Conservation (phyloP, 176 grass and related monocot genomes). For the Carex kokanica region DNA sequence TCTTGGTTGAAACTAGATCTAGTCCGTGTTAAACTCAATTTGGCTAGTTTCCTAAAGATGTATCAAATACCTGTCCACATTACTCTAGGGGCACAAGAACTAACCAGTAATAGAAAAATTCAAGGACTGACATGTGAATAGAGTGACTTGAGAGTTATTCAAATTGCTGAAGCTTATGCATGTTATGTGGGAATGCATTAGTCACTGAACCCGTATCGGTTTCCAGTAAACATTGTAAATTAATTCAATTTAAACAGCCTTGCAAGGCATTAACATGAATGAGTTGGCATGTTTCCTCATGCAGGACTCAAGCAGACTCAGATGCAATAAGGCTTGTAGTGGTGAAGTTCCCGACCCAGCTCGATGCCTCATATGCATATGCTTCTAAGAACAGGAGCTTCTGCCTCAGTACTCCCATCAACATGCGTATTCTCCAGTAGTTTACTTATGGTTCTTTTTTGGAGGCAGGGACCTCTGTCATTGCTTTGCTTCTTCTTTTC, state of each 20-base stretch:
- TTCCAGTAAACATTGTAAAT: neutral
- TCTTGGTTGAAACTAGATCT: neutral
- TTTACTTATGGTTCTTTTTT: neutral
- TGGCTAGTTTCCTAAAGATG: neutral
- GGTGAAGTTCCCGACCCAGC: conserved; percentile 52
- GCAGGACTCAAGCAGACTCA: conserved; percentile 19
- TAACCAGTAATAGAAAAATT: neutral
- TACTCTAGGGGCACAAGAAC: neutral
- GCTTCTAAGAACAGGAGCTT: conserved; percentile 67
- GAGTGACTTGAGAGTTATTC: neutral
- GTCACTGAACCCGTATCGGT: neutral
- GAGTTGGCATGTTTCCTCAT: neutral
- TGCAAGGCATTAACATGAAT: neutral
- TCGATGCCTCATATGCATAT: conserved; percentile 63
- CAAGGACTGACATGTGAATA: neutral
- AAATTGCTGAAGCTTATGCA: neutral
- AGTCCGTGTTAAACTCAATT: conserved; percentile 6
- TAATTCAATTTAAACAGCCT: neutral
- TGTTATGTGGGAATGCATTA: neutral
- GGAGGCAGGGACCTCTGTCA: neutral
- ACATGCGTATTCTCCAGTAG: conserved; percentile 70
- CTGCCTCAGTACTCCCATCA: conserved; percentile 68
- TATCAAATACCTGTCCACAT: neutral
- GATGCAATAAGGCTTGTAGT: conserved; percentile 54
- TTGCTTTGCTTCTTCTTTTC: neutral